Conservation (phyloP, 2,329 filamentous ascomycete species). For the Venturia effusa region DNA sequence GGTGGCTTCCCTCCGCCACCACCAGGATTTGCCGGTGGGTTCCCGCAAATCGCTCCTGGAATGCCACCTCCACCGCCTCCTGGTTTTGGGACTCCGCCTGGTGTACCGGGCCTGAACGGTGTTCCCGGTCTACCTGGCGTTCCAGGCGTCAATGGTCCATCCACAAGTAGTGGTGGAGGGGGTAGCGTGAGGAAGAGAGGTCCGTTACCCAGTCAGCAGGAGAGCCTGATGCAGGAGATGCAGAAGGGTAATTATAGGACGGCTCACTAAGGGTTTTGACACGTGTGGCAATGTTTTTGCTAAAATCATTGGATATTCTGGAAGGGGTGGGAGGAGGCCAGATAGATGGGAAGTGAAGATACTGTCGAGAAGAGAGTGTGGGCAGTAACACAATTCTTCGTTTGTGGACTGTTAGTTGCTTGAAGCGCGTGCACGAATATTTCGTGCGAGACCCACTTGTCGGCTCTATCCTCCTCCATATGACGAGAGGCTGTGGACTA, state of each 20-base stretch:
- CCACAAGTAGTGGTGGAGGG: conserved; percentile 24
- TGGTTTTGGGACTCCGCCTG: conserved; percentile 15
- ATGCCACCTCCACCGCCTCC: conserved; percentile 16
- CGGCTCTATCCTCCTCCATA: too few relatives aligned
- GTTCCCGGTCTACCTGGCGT: conserved; percentile 18
- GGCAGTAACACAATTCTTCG: too few relatives aligned
- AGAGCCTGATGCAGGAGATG: conserved; percentile 33
- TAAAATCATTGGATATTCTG: too few relatives aligned
- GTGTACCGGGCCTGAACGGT: conserved; percentile 22
- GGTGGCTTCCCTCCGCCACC: conserved; percentile 7
- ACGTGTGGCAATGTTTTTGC: not conserved
- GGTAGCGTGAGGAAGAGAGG: conserved; percentile 45
- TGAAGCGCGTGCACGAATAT: too few relatives aligned
- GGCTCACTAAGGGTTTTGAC: not conserved
- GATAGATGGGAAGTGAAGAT: too few relatives aligned
- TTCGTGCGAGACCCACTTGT: too few relatives aligned
- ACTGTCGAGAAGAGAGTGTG: too few relatives aligned
- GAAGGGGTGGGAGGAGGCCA: too few relatives aligned
- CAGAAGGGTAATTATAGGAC: conserved; percentile 6
- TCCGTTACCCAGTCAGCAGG: conserved; percentile 72
- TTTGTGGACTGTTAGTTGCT: too few relatives aligned
- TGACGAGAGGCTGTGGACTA: too few relatives aligned
- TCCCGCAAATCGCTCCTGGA: not conserved
- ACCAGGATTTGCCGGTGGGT: conserved; percentile 2
- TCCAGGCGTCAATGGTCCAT: conserved; percentile 22